Percentiles rank a stretch among this genome's conserved stretches.
Conservation (phyloP, 2,329 filamentous ascomycete genomes). For the Taxawa tesnikishii region DNA sequence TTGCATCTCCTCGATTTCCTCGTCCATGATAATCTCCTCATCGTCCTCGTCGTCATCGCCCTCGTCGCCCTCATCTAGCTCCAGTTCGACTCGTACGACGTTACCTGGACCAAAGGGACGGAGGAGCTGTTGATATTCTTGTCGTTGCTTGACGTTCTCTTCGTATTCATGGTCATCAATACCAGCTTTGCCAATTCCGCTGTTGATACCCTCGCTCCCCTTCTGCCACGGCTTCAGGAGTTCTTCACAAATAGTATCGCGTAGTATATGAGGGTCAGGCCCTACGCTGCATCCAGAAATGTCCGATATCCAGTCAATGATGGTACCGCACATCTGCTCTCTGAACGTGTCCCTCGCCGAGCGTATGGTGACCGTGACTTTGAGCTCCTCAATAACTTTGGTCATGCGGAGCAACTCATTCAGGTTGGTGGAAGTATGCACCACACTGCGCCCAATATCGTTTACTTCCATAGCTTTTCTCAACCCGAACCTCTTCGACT, state of each 20-base stretch:
- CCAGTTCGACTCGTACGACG: slow-evolving; percentile 18
- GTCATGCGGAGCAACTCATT: slow-evolving; percentile 64
- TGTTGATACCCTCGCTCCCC: slow-evolving; percentile 74
- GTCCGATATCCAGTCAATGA: slow-evolving; percentile 91
- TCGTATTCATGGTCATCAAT: slow-evolving; percentile 69
- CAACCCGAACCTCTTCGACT: slow-evolving; percentile 55
- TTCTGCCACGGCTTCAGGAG: slow-evolving; percentile 77
- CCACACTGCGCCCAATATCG: slow-evolving; percentile 71
- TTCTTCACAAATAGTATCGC: slow-evolving; percentile 79
- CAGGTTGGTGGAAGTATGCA: slow-evolving; percentile 65
- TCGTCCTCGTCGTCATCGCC: slow-evolving; percentile 31
- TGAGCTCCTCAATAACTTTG: slow-evolving; percentile 83
- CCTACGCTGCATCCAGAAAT: slow-evolving; percentile 83
- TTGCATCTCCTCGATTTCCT: slow-evolving; percentile 18
- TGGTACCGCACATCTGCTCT: slow-evolving; percentile 96
- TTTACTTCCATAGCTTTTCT: slow-evolving; percentile 79
- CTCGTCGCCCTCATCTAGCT: slow-evolving; percentile 35
- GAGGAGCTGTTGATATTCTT: slow-evolving; percentile 27
- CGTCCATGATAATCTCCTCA: slow-evolving; percentile 29
- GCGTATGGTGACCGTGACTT: slow-evolving; percentile 87
- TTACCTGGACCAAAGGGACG: slow-evolving; percentile 14
- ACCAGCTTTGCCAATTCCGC: slow-evolving; percentile 61
- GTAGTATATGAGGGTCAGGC: slow-evolving; percentile 63
- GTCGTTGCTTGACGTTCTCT: slow-evolving; percentile 30
- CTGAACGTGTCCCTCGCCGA: slow-evolving; percentile 90